Base-by-base conservation (phyloP, 257 asterid species). In the Nicotiana sylvestris region DNA sequence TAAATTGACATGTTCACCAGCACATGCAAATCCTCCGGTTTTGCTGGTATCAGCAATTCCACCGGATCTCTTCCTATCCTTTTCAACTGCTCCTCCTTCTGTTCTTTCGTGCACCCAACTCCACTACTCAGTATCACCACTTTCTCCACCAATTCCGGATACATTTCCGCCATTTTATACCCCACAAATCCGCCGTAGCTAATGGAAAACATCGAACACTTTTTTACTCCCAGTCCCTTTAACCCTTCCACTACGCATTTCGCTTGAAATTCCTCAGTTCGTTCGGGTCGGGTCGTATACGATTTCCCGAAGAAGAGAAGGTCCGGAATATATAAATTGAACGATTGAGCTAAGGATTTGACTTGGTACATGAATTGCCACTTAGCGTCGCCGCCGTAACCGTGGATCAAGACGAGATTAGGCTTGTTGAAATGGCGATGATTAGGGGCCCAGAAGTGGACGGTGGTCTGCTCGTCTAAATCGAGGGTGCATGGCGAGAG, bases 171-270 rank as follows among this genome's bases (percentile, higher is more conserved):
- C 93, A 91, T 84, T 46, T 89, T 86, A 81, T 91, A 90, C 61
- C 86, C 91, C 72, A 90, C 97, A 56, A 68, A 91, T 0, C 97
- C 95, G 5, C 95, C 95, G 84, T 92, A 92, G 70, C 97, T 92
- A 70, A 92, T 90, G 0, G 90, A 84, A 88, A 88, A 92, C 84
- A 90, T 88, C 66, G 94, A 90, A 60, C 88, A 87, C 82, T 70
- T 85, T 68, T 64, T 83, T 85, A 93, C 93, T 0, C 97, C 97
- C 86, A 91, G 67, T 46, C 89, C 85, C 29, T 77, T 82, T 86
- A 93, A 25, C 25, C 95, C 96, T 60, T 87, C 86, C n/a, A 67
- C 77, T 70, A 91, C 86, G 72, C 94, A 90, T 72, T 84, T 86
- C 76, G 94, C 97, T 85, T 93, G 97, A 81, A 93, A 93, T 1